Conservation (phyloP, 768 basidiomycete species). For the Mycena filopes region DNA sequence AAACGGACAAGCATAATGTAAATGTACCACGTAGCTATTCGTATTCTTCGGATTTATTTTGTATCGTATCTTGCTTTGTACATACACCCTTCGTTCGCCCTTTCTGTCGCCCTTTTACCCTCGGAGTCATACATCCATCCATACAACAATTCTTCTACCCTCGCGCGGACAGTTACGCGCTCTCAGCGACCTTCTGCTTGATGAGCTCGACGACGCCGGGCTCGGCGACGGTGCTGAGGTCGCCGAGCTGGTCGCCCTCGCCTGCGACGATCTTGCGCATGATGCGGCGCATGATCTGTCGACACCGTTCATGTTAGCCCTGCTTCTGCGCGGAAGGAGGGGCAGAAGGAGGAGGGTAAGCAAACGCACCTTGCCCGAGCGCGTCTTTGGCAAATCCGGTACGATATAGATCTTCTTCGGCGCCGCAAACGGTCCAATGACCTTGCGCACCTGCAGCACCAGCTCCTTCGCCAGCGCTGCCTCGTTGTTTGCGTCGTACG, state of each 20-base stretch:
- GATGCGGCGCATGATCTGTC: constrained; percentile 91
- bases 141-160: too few relatives aligned
- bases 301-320: neutral
- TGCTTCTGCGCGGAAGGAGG: neutral
- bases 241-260: constrained; percentile 95
- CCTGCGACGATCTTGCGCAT: constrained; percentile 96
- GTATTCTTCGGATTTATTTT: too few relatives aligned
- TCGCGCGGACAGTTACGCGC: neutral
- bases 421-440: constrained; percentile 97
- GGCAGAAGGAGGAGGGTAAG: neutral
- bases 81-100: too few relatives aligned
- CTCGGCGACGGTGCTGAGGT: constrained; percentile 93
- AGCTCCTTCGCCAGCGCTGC: constrained; percentile 84
- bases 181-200: constrained; percentile 78
- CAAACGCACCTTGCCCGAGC: constrained; percentile 85
- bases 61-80: too few relatives aligned
- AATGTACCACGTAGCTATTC: too few relatives aligned
- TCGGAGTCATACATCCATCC: too few relatives aligned
- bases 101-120: too few relatives aligned
- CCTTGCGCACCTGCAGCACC: constrained; percentile 94
- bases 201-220: constrained; percentile 87
- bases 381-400: constrained; percentile 90
- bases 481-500: constrained; percentile 78
- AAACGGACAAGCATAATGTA: too few relatives aligned
- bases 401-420: constrained; percentile 93